Evolutionary conservation across 441 rosid genomes (phyloP), one percentile per base, ranked within the genome.

Genomic region (Breynia disticha): DNA sequence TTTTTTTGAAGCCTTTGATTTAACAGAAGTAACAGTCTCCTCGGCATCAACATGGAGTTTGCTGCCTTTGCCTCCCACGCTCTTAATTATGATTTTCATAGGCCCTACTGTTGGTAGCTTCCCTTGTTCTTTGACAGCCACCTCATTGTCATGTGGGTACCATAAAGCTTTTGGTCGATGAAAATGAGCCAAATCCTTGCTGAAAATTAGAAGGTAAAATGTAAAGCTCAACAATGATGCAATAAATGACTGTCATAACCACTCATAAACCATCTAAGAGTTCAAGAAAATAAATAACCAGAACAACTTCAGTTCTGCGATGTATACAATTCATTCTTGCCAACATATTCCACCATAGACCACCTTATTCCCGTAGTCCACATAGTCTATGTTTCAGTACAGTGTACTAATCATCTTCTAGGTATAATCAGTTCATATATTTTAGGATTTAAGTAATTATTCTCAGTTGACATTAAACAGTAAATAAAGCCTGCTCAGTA

Each of bases 1-100:
- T 79, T 94, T 94, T 72, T 77, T 90, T 32, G 95, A 85, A 68
- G 91, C 97, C 73, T 90, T 94, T 60, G 80, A 74, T 72, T 85
- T 90, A 42, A 94, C 67, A 61, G 99, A 87, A 56, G 87, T 74
- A 24, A 83, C 66, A 52, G 81, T 78, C 77, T 94, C 97, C 67
- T 87, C 95, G 62, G 83, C 76, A 61, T 87, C 86, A 50, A 94
- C 95, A 67, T 87, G 86, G 48, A 94, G 77, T 74, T 85, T 90
- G 71, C 86, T 85, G 65, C 96, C 99, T 76, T 94, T 94, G 60
- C 97, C 97, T 61, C 99, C 97, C 72, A 90, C 72, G 73, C 97
- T 94, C 88, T 87, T 94, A 28, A 94, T 64, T 55, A 94, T 71
- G 60, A 90, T 72, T 74, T 84, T 90, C 97, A 90, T 87, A 51